phyloP scores from a whole-genome alignment of 2,329 filamentous ascomycete species.

The Tolypocladium nubicola region DNA sequence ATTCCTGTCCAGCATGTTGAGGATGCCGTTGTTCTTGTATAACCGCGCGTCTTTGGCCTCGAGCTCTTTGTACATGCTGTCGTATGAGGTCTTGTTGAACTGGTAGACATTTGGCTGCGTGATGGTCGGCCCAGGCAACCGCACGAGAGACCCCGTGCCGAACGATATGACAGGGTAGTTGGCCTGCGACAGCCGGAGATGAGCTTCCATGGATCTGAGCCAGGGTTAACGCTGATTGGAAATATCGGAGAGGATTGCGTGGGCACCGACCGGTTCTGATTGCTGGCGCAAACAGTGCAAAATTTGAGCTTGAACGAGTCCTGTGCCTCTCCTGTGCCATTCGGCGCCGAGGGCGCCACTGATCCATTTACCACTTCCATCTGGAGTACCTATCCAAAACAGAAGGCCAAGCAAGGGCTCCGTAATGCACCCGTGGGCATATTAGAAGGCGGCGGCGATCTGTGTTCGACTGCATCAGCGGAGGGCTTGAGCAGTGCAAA shows the following conservation, averaged over 20 bases:
- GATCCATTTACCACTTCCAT: constrained; percentile 35
- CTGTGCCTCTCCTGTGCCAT: constrained; percentile 37
- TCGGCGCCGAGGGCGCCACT: constrained; percentile 20
- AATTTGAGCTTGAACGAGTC: constrained; percentile 84
- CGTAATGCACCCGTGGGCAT: constrained; percentile 9
- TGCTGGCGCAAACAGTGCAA: constrained; percentile 97
- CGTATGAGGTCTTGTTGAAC: constrained; percentile 95
- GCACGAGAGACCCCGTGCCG: constrained; percentile 88
- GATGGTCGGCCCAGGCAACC: constrained; percentile 82
- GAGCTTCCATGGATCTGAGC: constrained; percentile 75
- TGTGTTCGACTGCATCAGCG: constrained; percentile 1
- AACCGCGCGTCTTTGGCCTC: constrained; percentile 74
- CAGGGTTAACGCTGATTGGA: constrained; percentile 1
- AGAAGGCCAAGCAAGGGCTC: constrained; percentile 1
- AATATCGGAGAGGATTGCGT: background rate
- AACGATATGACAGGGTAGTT: constrained; percentile 96
- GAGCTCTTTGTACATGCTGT: constrained; percentile 88
- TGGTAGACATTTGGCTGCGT: constrained; percentile 94
- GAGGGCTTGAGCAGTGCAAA: background rate
- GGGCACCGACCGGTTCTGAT: constrained; percentile 73
- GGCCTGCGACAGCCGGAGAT: constrained; percentile 77
- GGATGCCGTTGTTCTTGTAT: constrained; percentile 82
- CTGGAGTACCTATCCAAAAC: constrained; percentile 5
- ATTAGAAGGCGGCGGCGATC: constrained; percentile 3
- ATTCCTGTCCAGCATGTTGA: constrained; percentile 94